Evolutionary conservation across 306 rosid species (phyloP).

Genomic region (Glycine tomentella): DNA sequence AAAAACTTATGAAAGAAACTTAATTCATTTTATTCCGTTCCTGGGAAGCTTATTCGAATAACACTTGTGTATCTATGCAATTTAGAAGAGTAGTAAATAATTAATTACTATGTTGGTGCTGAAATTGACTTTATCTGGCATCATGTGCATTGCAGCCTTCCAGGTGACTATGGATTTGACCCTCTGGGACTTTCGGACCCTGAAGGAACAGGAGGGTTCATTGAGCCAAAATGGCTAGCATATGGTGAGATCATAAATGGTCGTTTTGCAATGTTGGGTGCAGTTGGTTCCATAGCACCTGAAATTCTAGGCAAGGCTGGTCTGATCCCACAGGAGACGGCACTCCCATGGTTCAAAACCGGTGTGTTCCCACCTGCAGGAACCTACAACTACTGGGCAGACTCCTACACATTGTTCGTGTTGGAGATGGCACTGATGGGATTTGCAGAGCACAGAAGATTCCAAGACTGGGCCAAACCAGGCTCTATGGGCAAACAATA

Average conservation of each 20-base stretch:
- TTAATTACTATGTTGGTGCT: neutral
- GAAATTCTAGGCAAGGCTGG: slow-evolving; percentile 81
- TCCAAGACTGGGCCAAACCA: slow-evolving; percentile 88
- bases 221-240: slow-evolving; percentile 94
- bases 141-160: slow-evolving; percentile 60
- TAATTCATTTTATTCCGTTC: too few relatives aligned
- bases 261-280: slow-evolving; percentile 90
- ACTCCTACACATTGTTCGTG: slow-evolving; percentile 85
- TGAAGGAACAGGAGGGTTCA: slow-evolving; percentile 97
- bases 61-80: too few relatives aligned
- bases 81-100: too few relatives aligned
- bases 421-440: slow-evolving; percentile 88
- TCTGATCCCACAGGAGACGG: slow-evolving; percentile 83
- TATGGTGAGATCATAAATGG: slow-evolving; percentile 94
- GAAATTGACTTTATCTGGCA: slow-evolving; percentile 14
- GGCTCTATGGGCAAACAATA: slow-evolving; percentile 91
- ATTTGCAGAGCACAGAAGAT: slow-evolving; percentile 92
- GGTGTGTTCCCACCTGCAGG: slow-evolving; percentile 97
- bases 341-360: slow-evolving; percentile 95
- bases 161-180: slow-evolving; percentile 94
- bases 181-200: slow-evolving; percentile 98
- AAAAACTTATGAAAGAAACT: too few relatives aligned
- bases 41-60: too few relatives aligned
- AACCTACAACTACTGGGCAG: slow-evolving; percentile 94
- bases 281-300: slow-evolving; percentile 84